Evolutionary conservation across 768 basidiomycete species (phyloP).

Genomic region (Tulasnella sp.): DNA sequence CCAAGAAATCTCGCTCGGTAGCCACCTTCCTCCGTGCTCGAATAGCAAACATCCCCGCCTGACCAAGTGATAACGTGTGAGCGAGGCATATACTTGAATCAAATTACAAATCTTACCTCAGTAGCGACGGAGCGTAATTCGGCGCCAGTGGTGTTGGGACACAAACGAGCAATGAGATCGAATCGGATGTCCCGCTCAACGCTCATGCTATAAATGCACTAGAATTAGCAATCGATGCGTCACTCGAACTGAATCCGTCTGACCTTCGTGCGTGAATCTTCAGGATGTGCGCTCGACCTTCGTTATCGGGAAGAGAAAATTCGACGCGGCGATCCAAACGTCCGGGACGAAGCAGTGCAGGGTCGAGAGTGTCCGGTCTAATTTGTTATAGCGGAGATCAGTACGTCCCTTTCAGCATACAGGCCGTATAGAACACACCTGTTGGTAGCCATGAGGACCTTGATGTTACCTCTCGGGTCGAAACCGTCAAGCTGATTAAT

Average conservation of each 20-base stretch:
- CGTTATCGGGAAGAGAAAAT: conserved; percentile 87
- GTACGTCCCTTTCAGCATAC: background rate
- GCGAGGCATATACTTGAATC: background rate
- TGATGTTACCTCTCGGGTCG: conserved; percentile 98
- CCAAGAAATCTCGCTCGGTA: conserved; percentile 93
- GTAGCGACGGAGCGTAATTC: conserved; percentile 95
- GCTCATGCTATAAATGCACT: conserved; percentile 59
- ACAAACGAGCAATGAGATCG: conserved; percentile 91
- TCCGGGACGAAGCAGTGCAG: conserved; percentile 89
- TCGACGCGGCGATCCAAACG: conserved; percentile 96
- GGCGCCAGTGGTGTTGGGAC: conserved; percentile 98
- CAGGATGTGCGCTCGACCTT: conserved; percentile 93
- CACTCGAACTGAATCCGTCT: conserved; percentile 13
- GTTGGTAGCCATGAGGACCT: conserved; percentile 99
- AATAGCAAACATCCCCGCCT: conserved; percentile 99
- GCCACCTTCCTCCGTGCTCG: conserved; percentile 93
- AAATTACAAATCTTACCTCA: conserved; percentile 45
- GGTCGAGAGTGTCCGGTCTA: conserved; percentile 96
- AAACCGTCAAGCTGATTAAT: conserved; percentile 99
- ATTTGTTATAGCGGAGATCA: background rate
- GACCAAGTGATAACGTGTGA: background rate
- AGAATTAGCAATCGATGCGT: background rate
- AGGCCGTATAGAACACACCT: conserved; percentile 39
- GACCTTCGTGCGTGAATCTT: conserved; percentile 93
- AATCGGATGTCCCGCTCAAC: conserved; percentile 95